phyloP scores from a whole-genome alignment of 1,284 basidiomycete genomes.

The Cutaneotrichosporon dermatis region DNA sequence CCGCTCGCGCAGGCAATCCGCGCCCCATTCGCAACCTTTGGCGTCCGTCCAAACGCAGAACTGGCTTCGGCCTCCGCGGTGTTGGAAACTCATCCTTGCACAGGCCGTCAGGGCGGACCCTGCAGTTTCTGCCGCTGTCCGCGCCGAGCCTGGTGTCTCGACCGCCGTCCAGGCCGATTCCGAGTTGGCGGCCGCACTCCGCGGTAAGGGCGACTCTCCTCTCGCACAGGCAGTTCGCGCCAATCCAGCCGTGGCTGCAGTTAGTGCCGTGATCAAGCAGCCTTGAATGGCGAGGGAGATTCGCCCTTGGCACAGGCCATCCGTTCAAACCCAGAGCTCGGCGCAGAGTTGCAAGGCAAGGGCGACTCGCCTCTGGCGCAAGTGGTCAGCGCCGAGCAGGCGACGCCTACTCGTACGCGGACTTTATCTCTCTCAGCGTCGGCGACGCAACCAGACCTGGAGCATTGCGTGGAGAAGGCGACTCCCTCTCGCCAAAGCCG shows the following conservation, averaged over 20 bases:
- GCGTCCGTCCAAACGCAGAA: not conserved
- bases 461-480: not conserved
- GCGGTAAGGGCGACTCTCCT: constrained; percentile 1
- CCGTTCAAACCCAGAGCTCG: not conserved
- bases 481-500: too few species aligned
- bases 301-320: not conserved
- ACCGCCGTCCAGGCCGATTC: not conserved
- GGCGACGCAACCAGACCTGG: too few species aligned
- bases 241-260: not conserved
- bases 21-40: not conserved
- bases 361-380: constrained; percentile 1
- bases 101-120: not conserved
- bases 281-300: not conserved
- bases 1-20: not conserved
- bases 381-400: not conserved
- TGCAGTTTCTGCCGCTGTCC: not conserved
- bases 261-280: not conserved
- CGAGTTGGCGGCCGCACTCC: not conserved
- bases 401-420: not conserved
- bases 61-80: not conserved
- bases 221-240: not conserved
- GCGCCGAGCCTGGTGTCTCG: not conserved
- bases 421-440: not conserved
- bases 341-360: not conserved
- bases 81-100: not conserved